phyloP scores from a whole-genome alignment of 2,329 filamentous ascomycete genomes.

The Epichloe bromicola region DNA sequence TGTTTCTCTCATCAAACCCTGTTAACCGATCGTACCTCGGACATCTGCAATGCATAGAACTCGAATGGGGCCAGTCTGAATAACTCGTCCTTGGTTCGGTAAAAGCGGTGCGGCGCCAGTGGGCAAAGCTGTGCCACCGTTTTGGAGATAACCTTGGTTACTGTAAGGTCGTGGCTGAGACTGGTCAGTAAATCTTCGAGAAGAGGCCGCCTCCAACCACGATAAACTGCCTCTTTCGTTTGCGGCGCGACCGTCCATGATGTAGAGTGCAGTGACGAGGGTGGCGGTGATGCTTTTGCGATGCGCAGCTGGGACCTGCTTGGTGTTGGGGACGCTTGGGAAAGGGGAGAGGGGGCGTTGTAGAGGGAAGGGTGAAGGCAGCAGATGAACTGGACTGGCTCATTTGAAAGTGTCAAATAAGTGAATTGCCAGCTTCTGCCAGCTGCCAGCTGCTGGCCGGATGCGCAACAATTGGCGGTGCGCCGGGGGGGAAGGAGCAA shows the following conservation, averaged over 20 bases:
- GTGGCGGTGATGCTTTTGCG: background rate
- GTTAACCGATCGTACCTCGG: slow-evolving; percentile 37
- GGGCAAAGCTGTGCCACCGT: slow-evolving; percentile 43
- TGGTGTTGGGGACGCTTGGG: background rate
- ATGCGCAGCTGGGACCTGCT: background rate
- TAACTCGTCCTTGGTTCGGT: slow-evolving; percentile 53
- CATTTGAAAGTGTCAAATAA: background rate
- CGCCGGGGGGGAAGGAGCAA: slow-evolving; percentile 5
- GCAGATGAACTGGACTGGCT: background rate
- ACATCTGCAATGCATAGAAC: slow-evolving; percentile 61
- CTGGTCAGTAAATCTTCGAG: slow-evolving; percentile 12
- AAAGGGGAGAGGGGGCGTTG: slow-evolving; percentile 5
- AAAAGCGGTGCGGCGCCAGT: slow-evolving; percentile 51
- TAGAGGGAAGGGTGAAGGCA: slow-evolving; percentile 9
- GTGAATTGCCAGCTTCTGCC: slow-evolving; percentile 1
- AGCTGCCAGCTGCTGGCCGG: slow-evolving; percentile 3
- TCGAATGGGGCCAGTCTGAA: slow-evolving; percentile 52
- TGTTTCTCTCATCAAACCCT: background rate
- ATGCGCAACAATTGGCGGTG: slow-evolving; percentile 1
- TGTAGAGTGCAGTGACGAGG: background rate
- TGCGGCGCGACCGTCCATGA: slow-evolving; percentile 2
- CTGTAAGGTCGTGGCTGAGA: slow-evolving; percentile 31
- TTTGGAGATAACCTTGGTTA: slow-evolving; percentile 47
- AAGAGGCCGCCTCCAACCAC: background rate
- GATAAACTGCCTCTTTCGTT: background rate